Percentiles rank a stretch among this genome's conserved stretches.
These are phyloP conservation scores for Sporobolus alterniflorus DNA, from an alignment of 202 grass and related monocot species.

Conservation along the genomic window DNA sequence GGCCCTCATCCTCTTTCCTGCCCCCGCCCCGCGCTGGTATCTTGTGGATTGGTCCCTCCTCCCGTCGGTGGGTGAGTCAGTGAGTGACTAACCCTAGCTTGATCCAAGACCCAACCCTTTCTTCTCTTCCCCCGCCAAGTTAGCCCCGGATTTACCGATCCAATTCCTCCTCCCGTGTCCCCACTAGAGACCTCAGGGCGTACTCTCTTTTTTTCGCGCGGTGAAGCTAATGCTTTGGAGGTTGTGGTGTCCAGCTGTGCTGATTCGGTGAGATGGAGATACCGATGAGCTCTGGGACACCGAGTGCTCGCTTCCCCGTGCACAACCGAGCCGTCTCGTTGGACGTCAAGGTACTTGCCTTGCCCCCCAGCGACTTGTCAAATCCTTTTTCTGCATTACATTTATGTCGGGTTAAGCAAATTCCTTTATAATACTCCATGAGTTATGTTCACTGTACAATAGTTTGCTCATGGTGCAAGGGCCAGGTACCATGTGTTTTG, in stretches of 20 bases:
- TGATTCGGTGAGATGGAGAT: constrained; percentile 36
- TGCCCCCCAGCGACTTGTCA: background rate
- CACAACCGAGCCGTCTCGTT: constrained; percentile 55
- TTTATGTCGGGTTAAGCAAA: background rate
- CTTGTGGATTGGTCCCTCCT: too few species aligned
- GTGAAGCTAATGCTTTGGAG: too few species aligned
- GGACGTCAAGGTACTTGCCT: constrained; percentile 63
- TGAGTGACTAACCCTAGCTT: too few species aligned
- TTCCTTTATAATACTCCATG: background rate
- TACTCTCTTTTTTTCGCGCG: too few species aligned
- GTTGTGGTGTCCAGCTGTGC: background rate
- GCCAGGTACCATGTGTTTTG: background rate
- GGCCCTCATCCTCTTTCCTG: too few species aligned
- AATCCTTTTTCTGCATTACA: background rate
- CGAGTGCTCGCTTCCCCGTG: constrained; percentile 46
- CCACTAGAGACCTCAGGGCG: too few species aligned
- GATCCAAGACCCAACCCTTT: too few species aligned
- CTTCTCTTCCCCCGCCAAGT: too few species aligned
- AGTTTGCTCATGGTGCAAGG: background rate
- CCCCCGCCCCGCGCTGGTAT: too few species aligned
- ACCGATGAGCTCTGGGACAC: constrained; percentile 6
- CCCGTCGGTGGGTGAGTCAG: too few species aligned
- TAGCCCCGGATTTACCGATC: too few species aligned
- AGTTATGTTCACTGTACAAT: background rate
- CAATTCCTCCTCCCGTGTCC: too few species aligned